phyloP scores from a whole-genome alignment of 2,329 filamentous ascomycete genomes.

The Xylariomycetidae sp. region DNA sequence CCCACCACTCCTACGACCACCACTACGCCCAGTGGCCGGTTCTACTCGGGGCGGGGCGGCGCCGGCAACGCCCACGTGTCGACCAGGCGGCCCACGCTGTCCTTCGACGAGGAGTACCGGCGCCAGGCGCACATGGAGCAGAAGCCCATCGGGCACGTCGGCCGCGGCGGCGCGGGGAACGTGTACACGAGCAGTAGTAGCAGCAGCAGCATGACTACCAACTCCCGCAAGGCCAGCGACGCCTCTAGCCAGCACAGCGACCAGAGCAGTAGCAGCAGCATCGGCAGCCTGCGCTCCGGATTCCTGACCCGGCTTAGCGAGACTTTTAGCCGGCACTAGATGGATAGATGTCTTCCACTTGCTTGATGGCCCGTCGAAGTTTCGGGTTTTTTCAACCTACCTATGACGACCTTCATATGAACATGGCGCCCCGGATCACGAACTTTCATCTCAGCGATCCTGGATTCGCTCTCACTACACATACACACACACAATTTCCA shows the following conservation, averaged over 20 bases:
- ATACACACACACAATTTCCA: no score
- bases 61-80: conserved; percentile 58
- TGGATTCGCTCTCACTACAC: no score
- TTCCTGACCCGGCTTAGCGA: conserved; percentile 38
- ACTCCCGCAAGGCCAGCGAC: conserved; percentile 25
- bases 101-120: conserved; percentile 63
- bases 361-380: no score
- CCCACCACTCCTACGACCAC: conserved; percentile 39
- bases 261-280: conserved; percentile 25
- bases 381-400: no score
- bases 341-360: no score
- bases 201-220: conserved; percentile 4
- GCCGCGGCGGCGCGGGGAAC: conserved; percentile 63
- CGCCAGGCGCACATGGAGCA: conserved; percentile 49
- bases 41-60: conserved; percentile 63
- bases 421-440: no score
- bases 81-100: conserved; percentile 52
- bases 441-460: no score
- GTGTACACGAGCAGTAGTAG: conserved; percentile 25
- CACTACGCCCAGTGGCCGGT: conserved; percentile 41
- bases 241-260: conserved; percentile 24
- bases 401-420: no score
- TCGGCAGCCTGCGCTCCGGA: conserved; percentile 22
- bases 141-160: conserved; percentile 54
- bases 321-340: no score